Percentiles rank a stretch among this genome's conserved stretches.
Evolutionary conservation across 352 stramenopile species (phyloP).

Genomic region (Elongisporangium prolatum): DNA sequence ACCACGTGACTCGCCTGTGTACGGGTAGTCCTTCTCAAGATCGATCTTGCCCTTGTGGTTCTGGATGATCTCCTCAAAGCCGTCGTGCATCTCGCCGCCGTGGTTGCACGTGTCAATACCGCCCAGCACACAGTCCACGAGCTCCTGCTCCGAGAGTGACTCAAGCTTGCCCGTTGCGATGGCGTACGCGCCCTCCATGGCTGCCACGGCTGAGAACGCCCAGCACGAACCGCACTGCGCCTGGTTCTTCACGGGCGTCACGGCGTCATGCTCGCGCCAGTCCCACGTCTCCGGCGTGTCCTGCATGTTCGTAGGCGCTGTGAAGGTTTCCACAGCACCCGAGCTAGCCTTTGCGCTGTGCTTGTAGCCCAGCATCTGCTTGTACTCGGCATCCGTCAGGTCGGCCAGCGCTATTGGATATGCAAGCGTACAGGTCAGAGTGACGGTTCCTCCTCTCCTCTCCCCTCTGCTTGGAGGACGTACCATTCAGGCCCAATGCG

Average conservation of each 20-base stretch:
- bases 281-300: conserved; percentile 33
- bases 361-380: conserved; percentile 34
- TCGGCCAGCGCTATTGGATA: conserved; percentile 23
- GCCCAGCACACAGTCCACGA: conserved; percentile 39
- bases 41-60: conserved; percentile 37
- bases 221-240: conserved; percentile 95
- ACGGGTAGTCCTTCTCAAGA: conserved; percentile 26
- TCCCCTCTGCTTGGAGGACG: neutral
- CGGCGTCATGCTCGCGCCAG: conserved; percentile 46
- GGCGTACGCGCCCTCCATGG: conserved; percentile 26
- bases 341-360: conserved; percentile 1
- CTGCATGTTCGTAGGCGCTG: conserved; percentile 4
- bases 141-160: conserved; percentile 46
- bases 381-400: conserved; percentile 38
- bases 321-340: conserved; percentile 12
- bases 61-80: conserved; percentile 34
- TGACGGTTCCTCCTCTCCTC: neutral
- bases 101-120: conserved; percentile 28
- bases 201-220: conserved; percentile 85
- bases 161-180: conserved; percentile 38
- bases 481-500: neutral
- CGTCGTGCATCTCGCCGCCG: conserved; percentile 35
- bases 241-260: conserved; percentile 93
- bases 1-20: conserved; percentile 30
- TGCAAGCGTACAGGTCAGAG: neutral